Base-by-base conservation (phyloP, 352 stramenopile genomes). In the Paralagenidium karlingii region DNA sequence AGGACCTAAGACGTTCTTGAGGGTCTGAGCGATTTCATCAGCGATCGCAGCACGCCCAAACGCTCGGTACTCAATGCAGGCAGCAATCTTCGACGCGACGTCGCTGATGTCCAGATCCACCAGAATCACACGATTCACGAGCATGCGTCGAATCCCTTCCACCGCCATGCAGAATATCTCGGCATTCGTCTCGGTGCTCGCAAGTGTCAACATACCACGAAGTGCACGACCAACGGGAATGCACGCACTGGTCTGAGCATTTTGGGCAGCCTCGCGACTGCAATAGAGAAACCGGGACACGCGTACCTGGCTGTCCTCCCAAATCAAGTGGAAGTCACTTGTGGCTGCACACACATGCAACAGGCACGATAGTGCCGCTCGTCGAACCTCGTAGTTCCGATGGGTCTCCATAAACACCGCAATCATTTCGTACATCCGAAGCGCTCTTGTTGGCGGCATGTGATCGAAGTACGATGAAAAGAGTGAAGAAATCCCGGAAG, bases 51-150 rank as follows among this genome's bases (percentile, higher is more conserved):
- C 65, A 12, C 78, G 66, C 3, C 78, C 78, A 56, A 92, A 89
- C 15, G 78, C 78, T 1, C 69, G 61, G 33, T 82, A 92, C 40
- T 88, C 68, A 34, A 92, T 76, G 45, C 71, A 87, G 5, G 75
- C 78, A 20, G 88, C 63, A 15, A 92, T 48, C 45, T 92, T 92
- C 11, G 77, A 55, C 24, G 60, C 63, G 18, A 81, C 59, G 41
- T 92, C 78, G 34, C 62, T 87, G n/a, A 92, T 56, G 50, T 92
- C 75, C n/a, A 89, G 68, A 49, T 92, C 75, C 38, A 65, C 51
- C 12, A 92, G 57, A 26, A 92, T 66, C 7, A 69, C 45, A 25
- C 78, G 75, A 43, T 92, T 92, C 56, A 78, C 65, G 3, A 92
- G 50, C 78, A 92, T 92, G 0, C 37, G 45, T 12, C 63, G 64